Conservation (phyloP, 306 rosid genomes). For the Abrus precatorius region DNA sequence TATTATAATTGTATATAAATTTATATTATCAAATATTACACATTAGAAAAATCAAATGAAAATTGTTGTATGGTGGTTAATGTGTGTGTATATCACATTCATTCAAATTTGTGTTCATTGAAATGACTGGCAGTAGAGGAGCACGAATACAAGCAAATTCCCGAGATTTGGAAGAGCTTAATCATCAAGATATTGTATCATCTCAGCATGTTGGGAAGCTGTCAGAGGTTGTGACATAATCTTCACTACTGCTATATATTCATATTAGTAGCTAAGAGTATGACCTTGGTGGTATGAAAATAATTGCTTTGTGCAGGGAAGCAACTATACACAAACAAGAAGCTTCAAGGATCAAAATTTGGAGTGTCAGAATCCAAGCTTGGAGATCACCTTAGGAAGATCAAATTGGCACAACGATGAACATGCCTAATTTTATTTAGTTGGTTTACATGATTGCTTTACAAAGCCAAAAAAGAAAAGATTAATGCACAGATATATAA, state of each 20-base stretch:
- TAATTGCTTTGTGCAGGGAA: slow-evolving; percentile 62
- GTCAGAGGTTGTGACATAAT: slow-evolving; percentile 58
- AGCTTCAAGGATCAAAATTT: slow-evolving; percentile 55
- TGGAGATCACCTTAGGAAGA: slow-evolving; percentile 81
- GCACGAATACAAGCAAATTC: slow-evolving; percentile 55
- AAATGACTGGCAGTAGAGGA: slow-evolving; percentile 59
- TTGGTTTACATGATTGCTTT: slow-evolving; percentile 39
- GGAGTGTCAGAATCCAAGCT: slow-evolving; percentile 63
- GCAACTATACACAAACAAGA: slow-evolving; percentile 52
- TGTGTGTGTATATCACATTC: background rate
- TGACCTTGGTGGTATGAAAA: slow-evolving; percentile 22
- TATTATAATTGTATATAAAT: too few relatives aligned
- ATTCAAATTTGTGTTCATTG: slow-evolving; percentile 10
- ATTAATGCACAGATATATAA: slow-evolving; percentile 48
- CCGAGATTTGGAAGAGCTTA: slow-evolving; percentile 51
- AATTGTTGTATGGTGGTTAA: background rate
- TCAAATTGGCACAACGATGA: slow-evolving; percentile 59
- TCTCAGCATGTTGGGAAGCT: slow-evolving; percentile 55
- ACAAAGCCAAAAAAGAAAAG: slow-evolving; percentile 18
- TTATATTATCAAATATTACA: too few relatives aligned
- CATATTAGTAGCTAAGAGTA: background rate
- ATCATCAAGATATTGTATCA: slow-evolving; percentile 49
- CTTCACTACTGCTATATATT: background rate
- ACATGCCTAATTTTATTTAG: slow-evolving; percentile 43
- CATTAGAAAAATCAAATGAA: too few relatives aligned